Evolutionary conservation across 78 protist species (phyloP), one percentile per base, ranked within the genome.

Genomic region (Fonticula alba): DNA sequence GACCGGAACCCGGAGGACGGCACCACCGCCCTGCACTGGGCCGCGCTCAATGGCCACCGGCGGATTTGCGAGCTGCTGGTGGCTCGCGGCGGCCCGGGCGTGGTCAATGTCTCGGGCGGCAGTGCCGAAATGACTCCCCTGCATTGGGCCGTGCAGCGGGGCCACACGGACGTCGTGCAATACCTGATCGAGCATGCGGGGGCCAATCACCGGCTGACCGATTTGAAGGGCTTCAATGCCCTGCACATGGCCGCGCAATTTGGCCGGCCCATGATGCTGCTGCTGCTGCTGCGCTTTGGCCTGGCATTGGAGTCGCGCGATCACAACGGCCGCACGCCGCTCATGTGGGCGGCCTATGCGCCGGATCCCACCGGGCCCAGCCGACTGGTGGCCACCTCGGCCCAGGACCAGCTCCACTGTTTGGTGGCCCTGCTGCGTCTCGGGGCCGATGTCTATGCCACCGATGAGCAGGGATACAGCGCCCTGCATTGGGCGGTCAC

Each of bases 341-440:
- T 54, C 59, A 54, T 54, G 59, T 54, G 59, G 59, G 59, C 59
- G n/a, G 59, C 32, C 22, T 26, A 31, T 38, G 32, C 27, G 29
- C 9, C 9, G 11, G 26, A 1, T 13, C 7, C 35, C n/a, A 20
- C 7, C 29, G 59, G 7, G 14, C 2, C n/a, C n/a, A 38, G 27
- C 29, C 20, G 24, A 1, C 14, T 31, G 33, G 24, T 54, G n/a
- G 2, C 32, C n/a, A 5, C 1, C 26, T 38, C 17, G 17, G 7
- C 17, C 43, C 43, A 38, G 17, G 17, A 38, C 17, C 3, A 38
- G 43, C 17, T 3, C 17, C 17, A 3, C 43, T 9, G 17, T 3
- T 7, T 3, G 17, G 43, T 38, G 43, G 17, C 17, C 43, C 43
- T 38, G 43, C 43, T 7, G 43, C 43, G 17, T 38, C 10, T 31